Conservation (phyloP, 2,329 filamentous ascomycete species). For the Akanthomyces muscarius region DNA sequence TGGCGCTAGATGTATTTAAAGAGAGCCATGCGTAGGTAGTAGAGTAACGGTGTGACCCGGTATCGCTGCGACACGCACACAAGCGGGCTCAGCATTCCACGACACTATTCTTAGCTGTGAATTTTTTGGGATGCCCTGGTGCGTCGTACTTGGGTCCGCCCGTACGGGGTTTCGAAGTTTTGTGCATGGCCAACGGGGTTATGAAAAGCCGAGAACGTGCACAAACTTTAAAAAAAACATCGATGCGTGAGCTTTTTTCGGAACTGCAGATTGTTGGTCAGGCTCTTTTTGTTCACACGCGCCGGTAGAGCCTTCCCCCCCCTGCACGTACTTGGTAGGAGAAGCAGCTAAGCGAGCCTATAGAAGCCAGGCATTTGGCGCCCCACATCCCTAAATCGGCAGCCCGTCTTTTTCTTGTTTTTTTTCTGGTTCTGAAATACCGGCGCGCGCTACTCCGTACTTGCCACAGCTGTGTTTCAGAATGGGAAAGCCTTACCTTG, state of each 20-base stretch:
- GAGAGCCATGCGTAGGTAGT: too few species aligned
- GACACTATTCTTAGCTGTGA: too few species aligned
- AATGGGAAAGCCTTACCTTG: too few species aligned
- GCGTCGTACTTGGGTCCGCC: too few species aligned
- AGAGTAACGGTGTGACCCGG: too few species aligned
- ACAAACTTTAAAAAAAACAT: neutral
- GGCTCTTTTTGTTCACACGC: neutral
- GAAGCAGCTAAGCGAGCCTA: conserved; percentile 10
- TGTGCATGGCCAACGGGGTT: neutral
- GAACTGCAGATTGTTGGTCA: neutral
- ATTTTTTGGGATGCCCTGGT: too few species aligned
- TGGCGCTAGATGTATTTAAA: neutral
- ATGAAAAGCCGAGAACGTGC: neutral
- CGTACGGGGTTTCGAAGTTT: neutral
- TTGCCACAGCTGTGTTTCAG: too few species aligned
- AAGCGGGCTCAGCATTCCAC: neutral
- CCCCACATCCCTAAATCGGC: conserved; percentile 16
- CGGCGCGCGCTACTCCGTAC: neutral
- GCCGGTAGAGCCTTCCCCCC: neutral
- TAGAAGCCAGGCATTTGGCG: neutral
- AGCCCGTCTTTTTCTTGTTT: neutral
- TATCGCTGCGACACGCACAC: too few species aligned
- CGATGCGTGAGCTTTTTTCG: neutral
- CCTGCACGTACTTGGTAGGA: neutral
- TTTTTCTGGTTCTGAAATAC: too few species aligned